Evolutionary conservation across 805 yeast species (phyloP), one percentile per base, ranked within the genome.

Genomic region (Lipomyces anomalus): DNA sequence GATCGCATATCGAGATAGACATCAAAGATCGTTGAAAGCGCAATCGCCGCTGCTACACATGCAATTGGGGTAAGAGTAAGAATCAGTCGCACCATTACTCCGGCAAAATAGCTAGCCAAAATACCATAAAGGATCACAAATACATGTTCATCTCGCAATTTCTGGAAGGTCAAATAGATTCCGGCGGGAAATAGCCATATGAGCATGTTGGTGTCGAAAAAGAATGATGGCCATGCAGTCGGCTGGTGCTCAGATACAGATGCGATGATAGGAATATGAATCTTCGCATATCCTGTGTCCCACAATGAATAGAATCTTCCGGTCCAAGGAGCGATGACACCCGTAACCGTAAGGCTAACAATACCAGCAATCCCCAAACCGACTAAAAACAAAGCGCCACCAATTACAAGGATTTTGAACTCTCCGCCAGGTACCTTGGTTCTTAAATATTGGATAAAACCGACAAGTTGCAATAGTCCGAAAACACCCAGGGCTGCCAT

Each of bases 211-310:
- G 92, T 82, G 66, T 92, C 98, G 64, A 90, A 86, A 76, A 87
- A 92, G 66, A 92, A 94, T 9, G 97, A 80, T 7, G 97, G 95
- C 99, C 99, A 92, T 3, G 98, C 95, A n/a, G 97, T 90, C 48
- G 99, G 99, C 73, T 92, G 99, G 72, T 92, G 99, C 71, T 92
- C 99, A 11, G 96, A 86, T 32, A 92, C 98, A 2, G 97, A 89
- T 1, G 99, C 98, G 67, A 92, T 92, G 63, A 92, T 92, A 37
- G 98, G 99, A 60, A 92, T 92, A 64, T 92, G 98, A 56, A 92
- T 84, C 71, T 89, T 90, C 52, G 99, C 99, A 62, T 94, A 92
- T 65, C 77, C 83, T 3, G 98, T 92, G 65, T 92, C 98, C 98
- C 98, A 92, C 57, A 94, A 70, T 1, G 97, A 89, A 69, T 92